Evolutionary conservation across 2,329 filamentous ascomycete genomes (phyloP), one percentile per base, ranked within the genome.

Genomic region (Raffaelea albimanens): DNA sequence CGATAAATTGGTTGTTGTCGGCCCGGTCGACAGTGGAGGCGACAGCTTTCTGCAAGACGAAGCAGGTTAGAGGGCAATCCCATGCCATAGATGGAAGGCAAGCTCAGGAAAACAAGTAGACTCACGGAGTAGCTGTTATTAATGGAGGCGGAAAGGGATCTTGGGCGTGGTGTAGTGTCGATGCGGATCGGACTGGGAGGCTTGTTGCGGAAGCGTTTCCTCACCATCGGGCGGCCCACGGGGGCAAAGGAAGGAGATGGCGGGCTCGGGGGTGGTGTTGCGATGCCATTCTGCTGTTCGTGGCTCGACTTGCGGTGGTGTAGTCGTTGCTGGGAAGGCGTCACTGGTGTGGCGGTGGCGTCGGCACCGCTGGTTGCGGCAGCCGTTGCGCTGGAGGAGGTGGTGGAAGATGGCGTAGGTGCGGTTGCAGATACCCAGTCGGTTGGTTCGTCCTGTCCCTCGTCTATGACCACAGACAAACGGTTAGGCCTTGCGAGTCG

Each of bases 1-100:
- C 90, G 50, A 95, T 75, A 59, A 96, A 95, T 55, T 82, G 83
- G 56, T 83, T 76, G 61, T 90, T 94, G 57, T 95, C 89, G 56
- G 78, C 80, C 54, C 83, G 76, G 47, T 86, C 83, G 53, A 95
- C 75, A 52, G 79, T 77, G 38, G 83, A 82, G 54, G 84, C 85
- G 49, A 90, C 75, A 10, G 78, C 83, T 57, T 75, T 76, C 83
- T 87, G 59, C 34, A 14, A 18, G 8, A 23, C 7, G 25, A n/a
- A n/a, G n/a, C n/a, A n/a, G 7, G 25, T 5, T 53, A 38, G 34
- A 19, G 14, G n/a, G n/a, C n/a, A n/a, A n/a, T n/a, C n/a, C n/a
- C n/a, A n/a, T n/a, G n/a, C n/a, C n/a, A n/a, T n/a, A n/a, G n/a
- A n/a, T n/a, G n/a, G 13, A 29, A 29, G 25, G 13, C 25, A 29